Percentiles rank a stretch among this genome's conserved stretches.
These are phyloP conservation scores for Naganishia albida DNA, from an alignment of 1,284 basidiomycete species.

Conservation along the genomic window DNA sequence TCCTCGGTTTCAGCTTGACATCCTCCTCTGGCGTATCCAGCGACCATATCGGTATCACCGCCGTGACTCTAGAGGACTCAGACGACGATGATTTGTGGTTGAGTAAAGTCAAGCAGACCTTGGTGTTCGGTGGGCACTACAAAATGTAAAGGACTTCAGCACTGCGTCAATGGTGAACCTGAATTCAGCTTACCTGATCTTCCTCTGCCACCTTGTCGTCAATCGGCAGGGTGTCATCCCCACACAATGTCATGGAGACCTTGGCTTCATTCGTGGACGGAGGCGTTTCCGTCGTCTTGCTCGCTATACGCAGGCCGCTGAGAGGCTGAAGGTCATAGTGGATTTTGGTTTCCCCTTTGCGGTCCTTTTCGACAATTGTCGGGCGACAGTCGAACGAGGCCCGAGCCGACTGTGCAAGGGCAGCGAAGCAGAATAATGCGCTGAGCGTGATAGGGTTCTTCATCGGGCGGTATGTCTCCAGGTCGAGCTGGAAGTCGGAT, in stretches of 20 bases:
- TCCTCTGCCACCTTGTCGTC: conserved; percentile 45
- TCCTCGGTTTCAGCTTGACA: conserved; percentile 37
- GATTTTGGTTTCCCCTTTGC: conserved; percentile 18
- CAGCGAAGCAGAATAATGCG: not conserved
- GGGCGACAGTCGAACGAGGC: conserved; percentile 25
- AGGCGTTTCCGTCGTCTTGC: conserved; percentile 45
- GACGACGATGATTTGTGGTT: conserved; percentile 48
- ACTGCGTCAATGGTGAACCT: not conserved
- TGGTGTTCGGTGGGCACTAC: conserved; percentile 49
- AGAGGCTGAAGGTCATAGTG: conserved; percentile 44
- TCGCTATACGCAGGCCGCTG: conserved; percentile 36
- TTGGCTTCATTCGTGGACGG: conserved; percentile 48
- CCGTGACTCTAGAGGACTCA: conserved; percentile 46
- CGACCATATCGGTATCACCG: conserved; percentile 51
- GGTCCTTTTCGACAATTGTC: conserved; percentile 8
- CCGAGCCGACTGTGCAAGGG: not conserved
- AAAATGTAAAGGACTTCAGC: not conserved
- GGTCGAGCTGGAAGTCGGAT: too few relatives aligned
- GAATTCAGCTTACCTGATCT: conserved; percentile 45
- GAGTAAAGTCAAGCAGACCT: conserved; percentile 47
- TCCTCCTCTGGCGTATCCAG: conserved; percentile 41
- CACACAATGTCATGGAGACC: conserved; percentile 45
- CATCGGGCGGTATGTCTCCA: not conserved
- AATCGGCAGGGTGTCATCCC: conserved; percentile 32
- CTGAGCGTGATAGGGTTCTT: not conserved